phyloP scores from a whole-genome alignment of 2,329 filamentous ascomycete genomes.

The Mycosphaerella sp. region DNA sequence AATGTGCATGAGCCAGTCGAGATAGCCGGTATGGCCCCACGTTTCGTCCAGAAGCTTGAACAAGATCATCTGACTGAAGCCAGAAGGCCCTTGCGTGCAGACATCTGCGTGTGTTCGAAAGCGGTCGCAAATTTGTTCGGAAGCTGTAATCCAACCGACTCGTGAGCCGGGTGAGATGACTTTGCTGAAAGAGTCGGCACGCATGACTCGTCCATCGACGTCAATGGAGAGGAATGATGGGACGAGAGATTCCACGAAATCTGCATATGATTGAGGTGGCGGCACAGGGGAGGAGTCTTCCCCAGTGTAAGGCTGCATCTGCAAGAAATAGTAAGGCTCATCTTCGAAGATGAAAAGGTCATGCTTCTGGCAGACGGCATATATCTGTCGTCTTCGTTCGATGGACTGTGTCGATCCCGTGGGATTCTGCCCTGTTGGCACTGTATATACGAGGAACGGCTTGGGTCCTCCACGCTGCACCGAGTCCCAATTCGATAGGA shows the following conservation, averaged over 20 bases:
- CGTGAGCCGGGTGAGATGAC: slow-evolving; percentile 84
- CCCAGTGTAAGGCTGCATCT: slow-evolving; percentile 70
- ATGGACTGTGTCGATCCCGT: slow-evolving; percentile 74
- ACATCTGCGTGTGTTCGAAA: slow-evolving; percentile 79
- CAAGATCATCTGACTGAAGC: slow-evolving; percentile 74
- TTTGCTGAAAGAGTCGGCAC: slow-evolving; percentile 91
- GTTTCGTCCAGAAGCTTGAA: slow-evolving; percentile 88
- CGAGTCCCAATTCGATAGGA: slow-evolving; percentile 61
- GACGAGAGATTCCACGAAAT: slow-evolving; percentile 67
- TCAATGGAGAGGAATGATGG: slow-evolving; percentile 80
- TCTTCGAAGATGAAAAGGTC: slow-evolving; percentile 85
- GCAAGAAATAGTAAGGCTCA: slow-evolving; percentile 91
- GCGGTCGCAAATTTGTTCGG: slow-evolving; percentile 74
- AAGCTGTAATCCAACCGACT: slow-evolving; percentile 85
- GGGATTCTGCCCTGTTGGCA: slow-evolving; percentile 82
- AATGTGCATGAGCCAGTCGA: slow-evolving; percentile 82
- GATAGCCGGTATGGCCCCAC: slow-evolving; percentile 87
- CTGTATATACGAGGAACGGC: slow-evolving; percentile 63
- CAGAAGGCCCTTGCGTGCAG: slow-evolving; percentile 76
- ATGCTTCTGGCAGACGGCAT: slow-evolving; percentile 73
- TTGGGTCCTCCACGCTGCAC: slow-evolving; percentile 53
- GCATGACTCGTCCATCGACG: slow-evolving; percentile 76
- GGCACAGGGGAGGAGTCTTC: slow-evolving; percentile 47
- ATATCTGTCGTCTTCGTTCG: slow-evolving; percentile 64
- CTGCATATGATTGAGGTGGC: slow-evolving; percentile 57